Evolutionary conservation across 257 asterid genomes (phyloP).

Genomic region (Gynochthodes officinalis): DNA sequence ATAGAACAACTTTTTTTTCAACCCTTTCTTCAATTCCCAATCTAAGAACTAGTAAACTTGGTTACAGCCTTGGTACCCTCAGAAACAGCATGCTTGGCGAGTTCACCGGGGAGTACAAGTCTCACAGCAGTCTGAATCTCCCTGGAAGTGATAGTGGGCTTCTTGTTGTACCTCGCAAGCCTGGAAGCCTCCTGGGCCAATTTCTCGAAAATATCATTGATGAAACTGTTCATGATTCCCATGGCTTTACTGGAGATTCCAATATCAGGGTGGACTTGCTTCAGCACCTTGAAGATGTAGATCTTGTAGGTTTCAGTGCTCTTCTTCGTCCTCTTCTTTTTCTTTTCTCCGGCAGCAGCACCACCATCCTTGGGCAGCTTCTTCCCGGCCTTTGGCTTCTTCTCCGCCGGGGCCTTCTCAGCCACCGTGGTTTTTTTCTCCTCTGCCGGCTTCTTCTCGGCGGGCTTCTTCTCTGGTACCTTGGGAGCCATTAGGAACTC

Average conservation of each 20-base stretch:
- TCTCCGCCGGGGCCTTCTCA: slow-evolving; percentile 56
- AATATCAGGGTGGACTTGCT: slow-evolving; percentile 62
- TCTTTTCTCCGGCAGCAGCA: slow-evolving; percentile 53
- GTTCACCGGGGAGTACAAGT: slow-evolving; percentile 59
- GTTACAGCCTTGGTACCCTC: slow-evolving; percentile 70
- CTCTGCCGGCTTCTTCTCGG: slow-evolving; percentile 57
- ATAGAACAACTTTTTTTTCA: background rate
- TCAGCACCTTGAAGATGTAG: slow-evolving; percentile 66
- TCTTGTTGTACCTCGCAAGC: slow-evolving; percentile 58
- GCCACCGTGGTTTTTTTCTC: slow-evolving; percentile 49
- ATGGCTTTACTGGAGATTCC: slow-evolving; percentile 67
- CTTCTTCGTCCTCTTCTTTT: slow-evolving; percentile 56
- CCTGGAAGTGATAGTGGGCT: slow-evolving; percentile 60
- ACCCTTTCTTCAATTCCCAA: background rate
- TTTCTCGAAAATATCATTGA: slow-evolving; percentile 54
- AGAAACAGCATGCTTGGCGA: slow-evolving; percentile 70
- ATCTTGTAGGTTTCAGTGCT: slow-evolving; percentile 63
- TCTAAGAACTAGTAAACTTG: slow-evolving; percentile 58
- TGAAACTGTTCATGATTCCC: slow-evolving; percentile 66
- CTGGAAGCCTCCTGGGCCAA: slow-evolving; percentile 53
- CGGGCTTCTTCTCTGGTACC: slow-evolving; percentile 34
- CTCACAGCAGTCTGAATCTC: slow-evolving; percentile 56
- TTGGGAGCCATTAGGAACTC: slow-evolving; percentile 47
- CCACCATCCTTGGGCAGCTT: slow-evolving; percentile 60
- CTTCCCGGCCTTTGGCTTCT: slow-evolving; percentile 71